Base-by-base conservation (phyloP, 2,329 filamentous ascomycete species). In the Blumeria graminis region DNA sequence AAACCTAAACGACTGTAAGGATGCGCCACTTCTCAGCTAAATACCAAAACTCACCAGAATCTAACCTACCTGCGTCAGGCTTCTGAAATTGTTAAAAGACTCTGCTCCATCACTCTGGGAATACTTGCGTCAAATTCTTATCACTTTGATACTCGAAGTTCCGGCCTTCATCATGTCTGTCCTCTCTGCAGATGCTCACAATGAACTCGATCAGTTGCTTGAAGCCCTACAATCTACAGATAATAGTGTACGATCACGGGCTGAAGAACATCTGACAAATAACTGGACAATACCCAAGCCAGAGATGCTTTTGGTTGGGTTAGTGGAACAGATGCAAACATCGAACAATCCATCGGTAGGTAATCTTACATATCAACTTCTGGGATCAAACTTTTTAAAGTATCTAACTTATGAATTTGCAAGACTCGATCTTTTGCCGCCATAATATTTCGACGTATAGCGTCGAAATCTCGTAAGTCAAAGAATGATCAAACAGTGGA, bases 361-460 rank as follows among this genome's bases (percentile, higher is more conserved):
- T 55, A 41, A 41, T 46, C 52, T 57, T n/a, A 36, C n/a, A 46
- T 22, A 53, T 32, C 16, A 10, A 34, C 32, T 11, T 18, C 13
- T 56, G 8, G 9, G 18, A 6, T 11, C 18, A 46, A 45, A 36
- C 9, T n/a, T 6, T 38, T 11, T 35, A 39, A 18, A 56, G 22
- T 28, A 16, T 41, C 52, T 55, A 55, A 55, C 36, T 33, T 13
- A 16, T 11, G 3, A 28, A 22, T 28, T 28, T 28, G 32, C 14
- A 55, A 94, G 89, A 83, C 82, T 59, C 85, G 92, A 65, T 86
- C 89, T 14, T 98, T 94, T 68, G 81, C 88, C 56, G 86, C 92
- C 56, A 87, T 98, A 50, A 82, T 98, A 61, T 96, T 98, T 71
- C 82, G 92, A 65, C 82, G 89, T 66, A 93, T 96, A 71, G 80